Evolutionary conservation across 1,284 basidiomycete genomes (phyloP).

Genomic region (Trichosporon sp.): DNA sequence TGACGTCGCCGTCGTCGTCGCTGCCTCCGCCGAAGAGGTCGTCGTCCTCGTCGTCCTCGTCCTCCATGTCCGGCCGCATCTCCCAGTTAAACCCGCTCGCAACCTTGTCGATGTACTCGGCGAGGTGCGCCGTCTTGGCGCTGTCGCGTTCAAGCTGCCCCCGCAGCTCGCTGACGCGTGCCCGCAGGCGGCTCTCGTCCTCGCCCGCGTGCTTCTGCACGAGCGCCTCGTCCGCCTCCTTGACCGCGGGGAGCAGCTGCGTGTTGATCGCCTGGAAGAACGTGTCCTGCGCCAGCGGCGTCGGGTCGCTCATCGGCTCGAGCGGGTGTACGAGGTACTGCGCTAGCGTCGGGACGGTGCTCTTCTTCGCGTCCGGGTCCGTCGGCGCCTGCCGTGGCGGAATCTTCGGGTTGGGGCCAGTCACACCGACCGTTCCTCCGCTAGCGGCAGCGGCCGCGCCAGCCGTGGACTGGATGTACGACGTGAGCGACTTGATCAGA

Average conservation of each 20-base stretch:
- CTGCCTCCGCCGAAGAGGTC: constrained; percentile 26
- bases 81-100: constrained; percentile 33
- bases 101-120: constrained; percentile 25
- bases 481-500: constrained; percentile 34
- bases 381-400: neutral
- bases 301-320: constrained; percentile 28
- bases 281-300: constrained; percentile 29
- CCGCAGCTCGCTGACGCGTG: constrained; percentile 16
- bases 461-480: constrained; percentile 21
- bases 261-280: constrained; percentile 40
- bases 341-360: constrained; percentile 14
- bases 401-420: neutral
- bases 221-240: neutral
- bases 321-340: constrained; percentile 39
- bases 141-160: constrained; percentile 22
- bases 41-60: constrained; percentile 16
- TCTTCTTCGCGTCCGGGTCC: neutral
- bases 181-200: constrained; percentile 22
- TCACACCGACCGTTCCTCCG: neutral
- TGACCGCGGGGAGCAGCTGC: constrained; percentile 21
- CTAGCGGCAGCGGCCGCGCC: neutral
- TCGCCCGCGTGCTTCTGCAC: neutral
- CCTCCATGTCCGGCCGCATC: constrained; percentile 29
- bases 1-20: constrained; percentile 13
- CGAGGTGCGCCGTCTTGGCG: constrained; percentile 23